Evolutionary conservation across 2,329 filamentous ascomycete genomes (phyloP), one percentile per base, ranked within the genome.

Genomic region (Remersonia thermophila): DNA sequence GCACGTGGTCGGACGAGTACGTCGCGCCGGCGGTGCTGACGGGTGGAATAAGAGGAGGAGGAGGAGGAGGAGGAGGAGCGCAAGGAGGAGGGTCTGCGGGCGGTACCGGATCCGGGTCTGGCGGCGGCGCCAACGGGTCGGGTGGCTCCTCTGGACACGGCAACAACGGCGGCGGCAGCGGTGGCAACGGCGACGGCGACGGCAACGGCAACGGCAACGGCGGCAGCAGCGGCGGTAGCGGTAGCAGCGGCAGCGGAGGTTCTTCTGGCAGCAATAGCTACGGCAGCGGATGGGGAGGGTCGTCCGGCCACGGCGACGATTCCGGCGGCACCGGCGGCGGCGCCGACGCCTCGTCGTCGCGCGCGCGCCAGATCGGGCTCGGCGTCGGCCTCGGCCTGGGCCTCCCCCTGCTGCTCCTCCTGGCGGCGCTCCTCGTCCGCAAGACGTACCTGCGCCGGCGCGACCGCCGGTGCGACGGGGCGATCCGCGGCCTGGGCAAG

Each of bases 331-430:
- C 29, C 5, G 34, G 36, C 3, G 32, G 31, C 20, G 35, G 27
- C 17, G 39, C 32, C 9, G 18, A 5, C 10, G 13, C 51, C 49
- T 26, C 38, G 5, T 25, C 37, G 12, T 13, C 12, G 9, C 15
- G 15, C 8, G 36, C 26, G 17, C 62, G 62, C 42, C 69, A 66
- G 32, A 57, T 79, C 4, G 76, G 77, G 1, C 59, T 83, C 0
- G 77, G 77, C 0, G 57, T 79, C 2, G 80, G 79, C 0, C 52
- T 84, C 1, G 78, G 80, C 2, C 55, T 85, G 1, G 80, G 77
- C 0, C 59, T 71, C 1, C 49, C 73, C 2, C 42, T 74, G 1
- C 56, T 67, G 1, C 44, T 68, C 2, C 16, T 72, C 1, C 44
- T 68, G 1, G 25, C 71, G 0, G 31, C 31, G 1, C 17, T 45